Conservation (phyloP, 73 alveolate species). For the Paramecium biaurelia region DNA sequence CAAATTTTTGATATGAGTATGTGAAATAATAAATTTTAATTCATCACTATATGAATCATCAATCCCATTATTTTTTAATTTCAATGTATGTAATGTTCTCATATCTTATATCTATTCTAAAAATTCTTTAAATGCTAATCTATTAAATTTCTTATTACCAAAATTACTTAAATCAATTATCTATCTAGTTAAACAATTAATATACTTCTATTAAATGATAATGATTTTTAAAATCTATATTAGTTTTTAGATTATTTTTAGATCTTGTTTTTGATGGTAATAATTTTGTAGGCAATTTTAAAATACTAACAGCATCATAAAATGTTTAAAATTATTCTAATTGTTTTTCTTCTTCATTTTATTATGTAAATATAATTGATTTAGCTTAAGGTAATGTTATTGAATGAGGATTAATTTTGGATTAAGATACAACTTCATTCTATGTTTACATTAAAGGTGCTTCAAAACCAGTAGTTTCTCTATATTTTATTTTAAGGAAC, state of each 20-base stretch:
- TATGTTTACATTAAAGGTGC: not conserved
- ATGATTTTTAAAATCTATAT: conserved; percentile 22
- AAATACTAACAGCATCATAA: conserved; percentile 21
- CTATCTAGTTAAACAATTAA: not conserved
- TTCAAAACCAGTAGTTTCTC: conserved; percentile 16
- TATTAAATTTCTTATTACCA: not conserved
- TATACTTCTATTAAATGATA: conserved; percentile 1
- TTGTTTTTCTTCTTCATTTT: not conserved
- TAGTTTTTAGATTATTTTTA: not conserved
- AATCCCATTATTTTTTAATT: conserved; percentile 38
- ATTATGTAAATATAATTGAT: not conserved
- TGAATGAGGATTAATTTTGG: not conserved
- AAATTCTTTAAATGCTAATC: not conserved
- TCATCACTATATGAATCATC: conserved; percentile 44
- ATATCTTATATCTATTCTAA: conserved; percentile 36
- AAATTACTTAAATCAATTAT: not conserved
- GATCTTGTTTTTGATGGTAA: not conserved
- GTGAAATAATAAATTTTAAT: not conserved
- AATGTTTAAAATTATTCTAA: not conserved
- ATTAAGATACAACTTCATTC: not conserved
- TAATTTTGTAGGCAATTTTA: not conserved
- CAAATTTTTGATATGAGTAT: not conserved
- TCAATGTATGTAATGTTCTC: conserved; percentile 37
- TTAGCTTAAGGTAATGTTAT: not conserved
- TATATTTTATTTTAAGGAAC: not conserved